phyloP scores from a whole-genome alignment of 2,329 filamentous ascomycete genomes.

The Colletotrichum echinochloae region DNA sequence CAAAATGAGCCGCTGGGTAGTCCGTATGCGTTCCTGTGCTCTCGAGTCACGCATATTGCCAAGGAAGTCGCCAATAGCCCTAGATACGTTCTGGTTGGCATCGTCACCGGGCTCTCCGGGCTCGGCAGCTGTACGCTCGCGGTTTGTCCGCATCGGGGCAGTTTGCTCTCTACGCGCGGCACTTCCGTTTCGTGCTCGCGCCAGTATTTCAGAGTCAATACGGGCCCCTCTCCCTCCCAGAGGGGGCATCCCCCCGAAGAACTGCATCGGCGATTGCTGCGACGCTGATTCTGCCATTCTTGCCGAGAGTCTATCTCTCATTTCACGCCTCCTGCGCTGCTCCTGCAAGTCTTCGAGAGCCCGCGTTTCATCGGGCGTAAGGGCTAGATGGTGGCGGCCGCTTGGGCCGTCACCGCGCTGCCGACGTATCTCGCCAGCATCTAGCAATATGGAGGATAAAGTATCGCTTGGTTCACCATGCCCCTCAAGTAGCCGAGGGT shows the following conservation, averaged over 20 bases:
- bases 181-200: conserved; percentile 51
- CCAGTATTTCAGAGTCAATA: conserved; percentile 42
- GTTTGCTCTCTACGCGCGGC: conserved; percentile 40
- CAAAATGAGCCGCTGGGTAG: conserved; percentile 48
- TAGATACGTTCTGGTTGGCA: conserved; percentile 49
- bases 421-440: conserved; percentile 43
- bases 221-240: conserved; percentile 22
- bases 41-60: conserved; percentile 53
- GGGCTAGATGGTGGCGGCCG: conserved; percentile 54
- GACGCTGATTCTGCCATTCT: conserved; percentile 36
- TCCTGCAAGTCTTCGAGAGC: conserved; percentile 68
- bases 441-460: conserved; percentile 42
- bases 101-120: conserved; percentile 7
- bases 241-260: conserved; percentile 12
- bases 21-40: conserved; percentile 50
- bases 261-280: conserved; percentile 21
- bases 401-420: conserved; percentile 27
- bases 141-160: conserved; percentile 5
- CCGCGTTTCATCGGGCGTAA: conserved; percentile 65
- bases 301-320: conserved; percentile 42
- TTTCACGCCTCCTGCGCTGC: conserved; percentile 64
- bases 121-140: conserved; percentile 17
- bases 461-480: conserved; percentile 58
- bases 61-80: conserved; percentile 55
- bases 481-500: conserved; percentile 63